phyloP scores from a whole-genome alignment of 306 rosid genomes.

The Rubus idaeus region DNA sequence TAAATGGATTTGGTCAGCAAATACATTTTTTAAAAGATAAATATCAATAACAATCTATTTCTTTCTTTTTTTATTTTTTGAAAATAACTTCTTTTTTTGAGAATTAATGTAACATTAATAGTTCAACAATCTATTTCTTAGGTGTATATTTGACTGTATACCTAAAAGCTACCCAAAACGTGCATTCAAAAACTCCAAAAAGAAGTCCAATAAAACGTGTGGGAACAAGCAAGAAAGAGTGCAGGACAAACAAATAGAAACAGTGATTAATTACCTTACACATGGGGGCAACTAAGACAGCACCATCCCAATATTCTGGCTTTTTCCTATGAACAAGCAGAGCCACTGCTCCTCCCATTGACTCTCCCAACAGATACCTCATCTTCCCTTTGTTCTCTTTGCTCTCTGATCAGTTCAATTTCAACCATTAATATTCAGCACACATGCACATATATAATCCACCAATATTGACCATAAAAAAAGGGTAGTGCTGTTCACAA shows the following conservation, averaged over 20 bases:
- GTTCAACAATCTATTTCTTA: neutral
- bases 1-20: conserved; percentile 20
- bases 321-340: conserved; percentile 59
- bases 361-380: conserved; percentile 82
- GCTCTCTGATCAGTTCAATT: conserved; percentile 39
- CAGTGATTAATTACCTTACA: conserved; percentile 61
- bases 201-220: neutral
- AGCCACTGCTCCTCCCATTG: conserved; percentile 96
- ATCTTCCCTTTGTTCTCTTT: conserved; percentile 52
- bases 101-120: too few species aligned
- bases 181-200: conserved; percentile 10
- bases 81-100: too few species aligned
- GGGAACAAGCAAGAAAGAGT: neutral
- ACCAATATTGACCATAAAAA: neutral
- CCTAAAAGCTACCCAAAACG: neutral
- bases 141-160: neutral
- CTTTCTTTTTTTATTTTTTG: too few species aligned
- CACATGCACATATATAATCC: neutral
- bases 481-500: neutral
- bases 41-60: too few species aligned
- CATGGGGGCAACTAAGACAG: conserved; percentile 91
- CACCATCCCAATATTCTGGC: conserved; percentile 88
- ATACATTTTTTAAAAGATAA: neutral
- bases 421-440: neutral
- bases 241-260: neutral